Evolutionary conservation across 208 protist species (phyloP).

Genomic region (Trypanosoma avium): DNA sequence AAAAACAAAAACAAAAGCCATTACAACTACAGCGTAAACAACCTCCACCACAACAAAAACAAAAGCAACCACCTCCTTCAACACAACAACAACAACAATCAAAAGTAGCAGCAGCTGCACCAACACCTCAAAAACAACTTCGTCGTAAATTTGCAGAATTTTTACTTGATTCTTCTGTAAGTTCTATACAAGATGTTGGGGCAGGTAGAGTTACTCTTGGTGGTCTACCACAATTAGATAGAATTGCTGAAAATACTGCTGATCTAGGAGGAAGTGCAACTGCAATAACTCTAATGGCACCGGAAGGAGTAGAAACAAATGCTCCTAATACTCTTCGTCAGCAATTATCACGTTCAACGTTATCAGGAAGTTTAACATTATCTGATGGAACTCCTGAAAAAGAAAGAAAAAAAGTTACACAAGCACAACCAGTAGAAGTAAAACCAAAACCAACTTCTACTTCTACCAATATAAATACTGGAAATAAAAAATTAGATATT

Average conservation of each 20-base stretch:
- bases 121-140: no score
- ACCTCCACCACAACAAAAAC: background rate
- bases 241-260: no score
- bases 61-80: background rate
- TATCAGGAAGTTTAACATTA: background rate
- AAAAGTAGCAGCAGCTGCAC: background rate
- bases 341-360: background rate
- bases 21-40: background rate
- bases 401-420: background rate
- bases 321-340: no score
- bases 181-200: background rate
- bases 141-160: no score
- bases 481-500: slow-evolving; percentile 16
- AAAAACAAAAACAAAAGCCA: background rate
- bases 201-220: no score
- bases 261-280: no score
- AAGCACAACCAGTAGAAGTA: background rate
- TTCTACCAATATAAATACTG: slow-evolving; percentile 13
- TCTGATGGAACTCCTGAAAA: background rate
- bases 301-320: no score
- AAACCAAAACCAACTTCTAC: background rate
- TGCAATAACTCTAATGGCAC: no score
- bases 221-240: no score
- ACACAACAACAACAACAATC: slow-evolving; percentile 1
- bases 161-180: background rate